A percentile compares a stretch with the other conserved stretches of the same genome.
Evolutionary conservation across 1,284 basidiomycete species (phyloP).

Genomic region (Neolentinus lepideus): DNA sequence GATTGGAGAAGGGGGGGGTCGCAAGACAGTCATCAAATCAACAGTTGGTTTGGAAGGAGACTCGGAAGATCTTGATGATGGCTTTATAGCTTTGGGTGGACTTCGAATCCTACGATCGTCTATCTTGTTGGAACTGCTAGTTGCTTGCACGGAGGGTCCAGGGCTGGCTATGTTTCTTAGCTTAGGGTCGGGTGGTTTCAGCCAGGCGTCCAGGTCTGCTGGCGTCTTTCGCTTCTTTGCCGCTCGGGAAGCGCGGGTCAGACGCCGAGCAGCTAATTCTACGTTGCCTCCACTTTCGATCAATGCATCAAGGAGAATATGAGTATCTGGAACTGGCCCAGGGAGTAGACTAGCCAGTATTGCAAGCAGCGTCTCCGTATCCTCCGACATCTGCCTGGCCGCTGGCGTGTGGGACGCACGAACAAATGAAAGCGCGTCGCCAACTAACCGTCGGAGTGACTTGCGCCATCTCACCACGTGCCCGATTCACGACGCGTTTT

Average conservation of each 20-base stretch:
- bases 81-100: conserved; percentile 4
- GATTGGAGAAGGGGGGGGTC: conserved; percentile 38
- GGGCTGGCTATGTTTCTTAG: neutral
- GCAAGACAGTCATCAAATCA: conserved; percentile 49
- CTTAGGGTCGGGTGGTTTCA: conserved; percentile 19
- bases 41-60: conserved; percentile 18
- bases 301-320: conserved; percentile 53
- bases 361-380: conserved; percentile 66
- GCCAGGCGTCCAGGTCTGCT: conserved; percentile 45
- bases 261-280: conserved; percentile 38
- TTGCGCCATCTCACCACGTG: no score
- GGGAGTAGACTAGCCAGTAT: conserved; percentile 56
- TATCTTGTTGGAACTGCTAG: conserved; percentile 2
- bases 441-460: no score
- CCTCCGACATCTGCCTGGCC: conserved; percentile 23
- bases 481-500: no score
- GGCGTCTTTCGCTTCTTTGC: conserved; percentile 13
- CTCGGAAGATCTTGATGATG: conserved; percentile 3
- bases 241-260: conserved; percentile 12
- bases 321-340: conserved; percentile 25
- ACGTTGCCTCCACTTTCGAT: conserved; percentile 54
- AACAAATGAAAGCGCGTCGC: neutral
- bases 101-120: conserved; percentile 16
- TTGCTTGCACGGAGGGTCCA: neutral
- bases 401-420: neutral